Base-by-base conservation (phyloP, 805 yeast genomes). In the Jamesozyma jinghongensis region DNA sequence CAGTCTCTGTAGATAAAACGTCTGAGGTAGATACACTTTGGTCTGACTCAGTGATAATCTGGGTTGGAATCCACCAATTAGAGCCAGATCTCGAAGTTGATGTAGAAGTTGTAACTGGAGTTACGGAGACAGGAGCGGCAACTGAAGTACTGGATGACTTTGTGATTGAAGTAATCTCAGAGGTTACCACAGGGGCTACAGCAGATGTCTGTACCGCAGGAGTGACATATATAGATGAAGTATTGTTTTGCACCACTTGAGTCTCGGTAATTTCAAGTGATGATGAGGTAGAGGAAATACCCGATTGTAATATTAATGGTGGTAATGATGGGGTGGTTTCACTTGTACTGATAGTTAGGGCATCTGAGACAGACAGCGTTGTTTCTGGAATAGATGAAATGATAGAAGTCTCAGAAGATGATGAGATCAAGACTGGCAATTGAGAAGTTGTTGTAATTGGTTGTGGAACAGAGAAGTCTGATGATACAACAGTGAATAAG, bases 21-120 rank as follows among this genome's bases (percentile, higher is more conserved):
- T 12, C 16, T 4, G 40, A 12, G 3, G 32, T 18, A 2, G 32
- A 22, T 5, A 16, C 16, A 28, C n/a, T 14, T 7, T 35, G 17
- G 14, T 13, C n/a, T 3, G 41, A 54, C 8, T 63, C 66, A 28
- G 69, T 63, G 32, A 69, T 55, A 38, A 70, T 56, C 11, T 63
- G 59, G 13, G 70, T 64, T 27, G 77, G 77, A 32, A 71, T 51
- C 75, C 76, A 70, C 45, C 46, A 44, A 20, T 42, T 28, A 16
- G 38, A 11, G 14, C 33, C 35, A 2, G 28, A 14, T 13, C 16
- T 8, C 11, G 35, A 13, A 3, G 42, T 14, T 6, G 32, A 19
- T 10, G 14, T 12, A 6, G 34, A 19, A 14, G 42, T 12, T 14
- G 38, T 25, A 13, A 27, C 17, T 5, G 40, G 14, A 11, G 38